Base-by-base conservation (phyloP, 768 basidiomycete species). In the Suillus decipiens region DNA sequence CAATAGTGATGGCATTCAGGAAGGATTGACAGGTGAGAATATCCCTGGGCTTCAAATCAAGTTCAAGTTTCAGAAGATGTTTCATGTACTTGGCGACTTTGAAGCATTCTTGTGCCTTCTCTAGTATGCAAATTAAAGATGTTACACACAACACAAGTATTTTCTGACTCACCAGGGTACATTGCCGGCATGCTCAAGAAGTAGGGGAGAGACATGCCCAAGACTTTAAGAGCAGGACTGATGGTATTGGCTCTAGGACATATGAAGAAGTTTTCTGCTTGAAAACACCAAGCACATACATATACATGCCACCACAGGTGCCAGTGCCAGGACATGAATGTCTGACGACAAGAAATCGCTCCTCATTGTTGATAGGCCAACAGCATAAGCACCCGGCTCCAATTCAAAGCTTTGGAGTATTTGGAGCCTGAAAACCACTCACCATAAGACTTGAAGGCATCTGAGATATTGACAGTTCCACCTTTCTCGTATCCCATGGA, bases 231-330 rank as follows among this genome's bases (percentile, higher is more conserved):
- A 19, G 84, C 88, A 47, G 90, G 88, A 65, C 90, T 91, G 92
- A 95, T 94, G 1, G 93, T 94, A 69, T 95, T 95, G 39, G 93
- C 93, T 9, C 86, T 87, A 64, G 57, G 42, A 12, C 14, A 54
- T 42, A 28, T 33, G 17, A 57, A 17, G 5, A 45, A 10, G 51
- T n/a, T 58, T 9, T 15, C 53, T 51, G 61, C 5, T 31, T 8
- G 34, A 12, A 42, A 53, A 45, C 43, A 45, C 24, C 34, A n/a
- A 34, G 22, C 51, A 78, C 83, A 58, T 70, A 85, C 84, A 92
- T 93, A 72, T 87, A 94, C 92, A 94, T 94, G 15, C 92, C 92
- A 36, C 93, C 92, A 67, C 93, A 94, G 28, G 88, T 90, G 42
- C 93, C 93, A 17, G 91, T 77, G 11, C 91, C 90, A 15, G 93